Percentiles rank a stretch among this genome's conserved stretches.
Evolutionary conservation across 306 rosid species (phyloP).

Genomic region (Vigna hirtella): DNA sequence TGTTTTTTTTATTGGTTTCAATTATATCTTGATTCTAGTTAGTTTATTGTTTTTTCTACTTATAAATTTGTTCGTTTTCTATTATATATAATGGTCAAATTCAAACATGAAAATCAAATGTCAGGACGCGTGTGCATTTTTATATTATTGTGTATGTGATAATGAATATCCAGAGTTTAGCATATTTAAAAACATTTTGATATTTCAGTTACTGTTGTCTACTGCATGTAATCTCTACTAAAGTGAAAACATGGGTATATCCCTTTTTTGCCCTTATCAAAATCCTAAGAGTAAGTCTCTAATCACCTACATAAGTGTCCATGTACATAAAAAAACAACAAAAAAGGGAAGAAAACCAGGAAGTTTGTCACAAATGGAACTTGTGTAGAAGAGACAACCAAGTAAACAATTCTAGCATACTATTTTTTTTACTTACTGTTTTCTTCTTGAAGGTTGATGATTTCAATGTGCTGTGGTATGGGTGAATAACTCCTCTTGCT

Average conservation of each 20-base stretch:
- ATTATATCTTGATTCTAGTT: conserved; percentile 22
- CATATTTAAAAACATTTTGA: background rate
- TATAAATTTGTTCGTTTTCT: conserved; percentile 24
- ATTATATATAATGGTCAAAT: conserved; percentile 18
- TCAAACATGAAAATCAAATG: background rate
- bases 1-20: conserved; percentile 36
- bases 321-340: background rate
- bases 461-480: background rate
- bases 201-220: conserved; percentile 20
- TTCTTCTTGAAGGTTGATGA: conserved; percentile 15
- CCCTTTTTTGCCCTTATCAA: background rate
- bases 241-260: conserved; percentile 3
- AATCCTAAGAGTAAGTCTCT: background rate
- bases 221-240: conserved; percentile 24
- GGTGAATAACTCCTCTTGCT: background rate
- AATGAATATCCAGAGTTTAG: conserved; percentile 7
- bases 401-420: background rate
- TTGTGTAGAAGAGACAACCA: conserved; percentile 1
- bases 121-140: conserved; percentile 16
- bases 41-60: conserved; percentile 33
- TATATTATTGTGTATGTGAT: conserved; percentile 1
- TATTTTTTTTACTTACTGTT: background rate
- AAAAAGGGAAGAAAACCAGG: background rate
- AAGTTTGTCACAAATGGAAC: background rate
- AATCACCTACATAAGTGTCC: background rate